These are phyloP conservation scores for Atkinsonella texensis DNA, from an alignment of 2,329 filamentous ascomycete species.

Conservation along the genomic window DNA sequence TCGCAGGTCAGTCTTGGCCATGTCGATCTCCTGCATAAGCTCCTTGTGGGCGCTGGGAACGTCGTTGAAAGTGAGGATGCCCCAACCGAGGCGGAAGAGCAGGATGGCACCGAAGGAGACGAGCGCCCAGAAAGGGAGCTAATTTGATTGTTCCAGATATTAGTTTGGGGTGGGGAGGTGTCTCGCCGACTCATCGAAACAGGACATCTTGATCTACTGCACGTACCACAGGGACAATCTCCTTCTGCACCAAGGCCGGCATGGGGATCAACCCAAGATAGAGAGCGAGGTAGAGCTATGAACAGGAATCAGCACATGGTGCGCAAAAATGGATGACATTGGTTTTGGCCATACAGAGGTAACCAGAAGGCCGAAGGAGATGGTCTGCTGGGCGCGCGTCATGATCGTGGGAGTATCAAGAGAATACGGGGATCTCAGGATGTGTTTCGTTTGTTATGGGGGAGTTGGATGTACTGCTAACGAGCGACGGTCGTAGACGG, in stretches of 20 bases:
- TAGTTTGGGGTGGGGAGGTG: neutral
- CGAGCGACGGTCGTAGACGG: slow-evolving; percentile 8
- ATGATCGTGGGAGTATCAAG: slow-evolving; percentile 44
- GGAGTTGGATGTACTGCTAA: slow-evolving; percentile 7
- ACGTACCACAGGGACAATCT: slow-evolving; percentile 81
- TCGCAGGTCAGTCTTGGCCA: slow-evolving; percentile 63
- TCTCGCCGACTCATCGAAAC: neutral
- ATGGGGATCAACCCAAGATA: slow-evolving; percentile 77
- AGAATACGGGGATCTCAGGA: neutral
- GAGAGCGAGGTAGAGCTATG: slow-evolving; percentile 81
- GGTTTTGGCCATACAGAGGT: slow-evolving; percentile 55
- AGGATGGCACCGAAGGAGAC: slow-evolving; percentile 88
- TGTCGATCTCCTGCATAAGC: slow-evolving; percentile 71
- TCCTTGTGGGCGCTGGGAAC: slow-evolving; percentile 84
- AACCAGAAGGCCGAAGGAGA: slow-evolving; percentile 76
- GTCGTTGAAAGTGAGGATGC: slow-evolving; percentile 94
- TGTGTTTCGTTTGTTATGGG: neutral
- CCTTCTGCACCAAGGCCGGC: slow-evolving; percentile 62
- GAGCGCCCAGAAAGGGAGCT: slow-evolving; percentile 90
- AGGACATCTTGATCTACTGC: neutral
- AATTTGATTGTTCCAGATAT: neutral
- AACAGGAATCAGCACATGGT: neutral
- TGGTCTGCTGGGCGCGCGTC: slow-evolving; percentile 89
- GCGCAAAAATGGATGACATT: slow-evolving; percentile 7
- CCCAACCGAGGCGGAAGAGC: slow-evolving; percentile 81